phyloP scores from a whole-genome alignment of 768 basidiomycete species.

The Trametes cingulata region DNA sequence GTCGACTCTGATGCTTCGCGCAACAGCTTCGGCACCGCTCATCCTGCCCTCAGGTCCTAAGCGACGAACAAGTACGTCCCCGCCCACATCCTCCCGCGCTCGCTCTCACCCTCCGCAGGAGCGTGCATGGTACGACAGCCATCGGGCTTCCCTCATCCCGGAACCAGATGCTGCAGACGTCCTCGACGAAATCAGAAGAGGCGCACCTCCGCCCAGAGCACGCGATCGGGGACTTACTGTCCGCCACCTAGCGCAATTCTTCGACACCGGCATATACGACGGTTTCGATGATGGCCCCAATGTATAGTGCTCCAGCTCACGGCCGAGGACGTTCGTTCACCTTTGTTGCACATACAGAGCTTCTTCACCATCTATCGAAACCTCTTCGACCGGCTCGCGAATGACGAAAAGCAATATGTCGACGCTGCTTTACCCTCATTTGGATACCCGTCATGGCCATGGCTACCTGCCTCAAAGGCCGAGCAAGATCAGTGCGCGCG shows the following conservation, averaged over 20 bases:
- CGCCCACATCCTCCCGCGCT: not conserved
- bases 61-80: constrained; percentile 82
- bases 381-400: constrained; percentile 77
- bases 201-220: constrained; percentile 53
- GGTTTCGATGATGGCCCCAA: constrained; percentile 63
- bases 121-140: constrained; percentile 97
- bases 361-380: constrained; percentile 91
- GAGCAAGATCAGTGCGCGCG: constrained; percentile 54
- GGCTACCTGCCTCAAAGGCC: constrained; percentile 51
- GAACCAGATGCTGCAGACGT: constrained; percentile 84
- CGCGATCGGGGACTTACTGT: constrained; percentile 77
- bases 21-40: not conserved
- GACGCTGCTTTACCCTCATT: constrained; percentile 74
- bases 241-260: constrained; percentile 81
- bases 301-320: constrained; percentile 40
- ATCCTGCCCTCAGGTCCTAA: constrained; percentile 62
- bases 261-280: constrained; percentile 70
- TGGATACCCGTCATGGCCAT: constrained; percentile 76
- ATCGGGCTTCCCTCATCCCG: constrained; percentile 75
- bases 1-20: constrained; percentile 20
- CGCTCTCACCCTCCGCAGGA: constrained; percentile 57
- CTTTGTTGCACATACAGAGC: constrained; percentile 48
- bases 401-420: constrained; percentile 68
- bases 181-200: constrained; percentile 81
- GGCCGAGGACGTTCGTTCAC: not conserved